Evolutionary conservation across 1,139 yeast species (phyloP).

Genomic region (Geotrichum candidum): DNA sequence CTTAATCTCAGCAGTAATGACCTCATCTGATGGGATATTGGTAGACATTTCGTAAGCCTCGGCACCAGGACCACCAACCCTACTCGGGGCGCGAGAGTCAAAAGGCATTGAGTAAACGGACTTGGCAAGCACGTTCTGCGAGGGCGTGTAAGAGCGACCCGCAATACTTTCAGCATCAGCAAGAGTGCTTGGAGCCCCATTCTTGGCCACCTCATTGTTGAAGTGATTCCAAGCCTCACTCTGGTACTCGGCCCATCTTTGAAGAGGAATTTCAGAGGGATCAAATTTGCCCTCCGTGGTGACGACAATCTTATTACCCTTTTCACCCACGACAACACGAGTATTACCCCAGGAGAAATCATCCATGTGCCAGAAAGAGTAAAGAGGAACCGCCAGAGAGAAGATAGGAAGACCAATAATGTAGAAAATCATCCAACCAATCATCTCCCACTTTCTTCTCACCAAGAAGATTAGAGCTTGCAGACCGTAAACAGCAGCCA

Average conservation of each 20-base stretch:
- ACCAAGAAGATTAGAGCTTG: slow-evolving; percentile 35
- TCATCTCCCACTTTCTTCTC: slow-evolving; percentile 37
- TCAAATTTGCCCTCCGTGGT: slow-evolving; percentile 36
- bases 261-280: slow-evolving; percentile 37
- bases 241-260: slow-evolving; percentile 39
- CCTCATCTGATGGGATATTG: slow-evolving; percentile 35
- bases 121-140: slow-evolving; percentile 18
- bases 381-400: slow-evolving; percentile 35
- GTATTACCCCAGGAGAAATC: slow-evolving; percentile 41
- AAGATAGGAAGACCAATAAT: slow-evolving; percentile 36
- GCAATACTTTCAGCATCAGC: slow-evolving; percentile 10
- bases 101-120: slow-evolving; percentile 15
- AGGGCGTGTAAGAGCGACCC: slow-evolving; percentile 10
- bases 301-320: slow-evolving; percentile 36
- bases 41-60: slow-evolving; percentile 24
- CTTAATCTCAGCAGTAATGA: slow-evolving; percentile 35
- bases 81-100: not conserved
- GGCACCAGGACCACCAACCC: not conserved
- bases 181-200: not conserved
- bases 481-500: slow-evolving; percentile 35
- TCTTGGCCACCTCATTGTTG: slow-evolving; percentile 23
- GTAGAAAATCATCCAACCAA: slow-evolving; percentile 39
- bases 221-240: slow-evolving; percentile 32
- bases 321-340: slow-evolving; percentile 39
- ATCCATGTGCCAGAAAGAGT: slow-evolving; percentile 39